Conservation (phyloP, 2,329 filamentous ascomycete species). For the Penicillium sp. region DNA sequence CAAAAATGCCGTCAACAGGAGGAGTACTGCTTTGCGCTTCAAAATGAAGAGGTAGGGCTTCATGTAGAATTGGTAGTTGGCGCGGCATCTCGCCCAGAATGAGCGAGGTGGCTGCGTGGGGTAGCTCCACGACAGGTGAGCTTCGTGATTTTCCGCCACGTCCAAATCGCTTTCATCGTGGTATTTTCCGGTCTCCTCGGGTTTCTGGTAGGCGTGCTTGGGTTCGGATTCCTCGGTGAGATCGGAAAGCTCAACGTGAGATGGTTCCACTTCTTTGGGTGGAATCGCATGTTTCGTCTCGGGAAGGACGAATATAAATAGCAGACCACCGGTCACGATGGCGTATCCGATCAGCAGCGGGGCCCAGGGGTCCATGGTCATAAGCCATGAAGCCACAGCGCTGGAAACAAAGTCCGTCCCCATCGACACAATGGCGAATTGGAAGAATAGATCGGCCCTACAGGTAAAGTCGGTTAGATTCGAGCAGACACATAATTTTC, state of each 20-base stretch:
- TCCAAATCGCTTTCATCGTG: conserved; percentile 23
- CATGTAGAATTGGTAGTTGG: conserved; percentile 31
- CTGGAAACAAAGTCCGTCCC: conserved; percentile 43
- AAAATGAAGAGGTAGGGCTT: conserved; percentile 46
- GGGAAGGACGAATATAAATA: conserved; percentile 38
- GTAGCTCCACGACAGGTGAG: conserved; percentile 18
- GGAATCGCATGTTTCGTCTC: conserved; percentile 42
- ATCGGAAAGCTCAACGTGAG: conserved; percentile 35
- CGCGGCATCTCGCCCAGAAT: conserved; percentile 19
- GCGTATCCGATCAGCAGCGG: conserved; percentile 41
- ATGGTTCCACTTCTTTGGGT: conserved; percentile 9
- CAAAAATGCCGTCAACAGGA: conserved; percentile 51
- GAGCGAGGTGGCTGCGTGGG: conserved; percentile 15
- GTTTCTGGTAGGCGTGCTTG: conserved; percentile 13
- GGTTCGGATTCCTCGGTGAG: conserved; percentile 23
- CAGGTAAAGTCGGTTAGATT: background rate
- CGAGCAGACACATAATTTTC: background rate
- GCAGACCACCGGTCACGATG: conserved; percentile 36
- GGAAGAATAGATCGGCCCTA: conserved; percentile 46
- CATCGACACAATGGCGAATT: conserved; percentile 43
- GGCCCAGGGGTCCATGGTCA: conserved; percentile 45
- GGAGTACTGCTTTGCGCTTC: conserved; percentile 42
- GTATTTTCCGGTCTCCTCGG: conserved; percentile 13
- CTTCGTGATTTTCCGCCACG: conserved; percentile 16
- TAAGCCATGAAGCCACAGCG: conserved; percentile 43